Evolutionary conservation across 805 yeast genomes (phyloP).

Genomic region (Starmerella stellata): DNA sequence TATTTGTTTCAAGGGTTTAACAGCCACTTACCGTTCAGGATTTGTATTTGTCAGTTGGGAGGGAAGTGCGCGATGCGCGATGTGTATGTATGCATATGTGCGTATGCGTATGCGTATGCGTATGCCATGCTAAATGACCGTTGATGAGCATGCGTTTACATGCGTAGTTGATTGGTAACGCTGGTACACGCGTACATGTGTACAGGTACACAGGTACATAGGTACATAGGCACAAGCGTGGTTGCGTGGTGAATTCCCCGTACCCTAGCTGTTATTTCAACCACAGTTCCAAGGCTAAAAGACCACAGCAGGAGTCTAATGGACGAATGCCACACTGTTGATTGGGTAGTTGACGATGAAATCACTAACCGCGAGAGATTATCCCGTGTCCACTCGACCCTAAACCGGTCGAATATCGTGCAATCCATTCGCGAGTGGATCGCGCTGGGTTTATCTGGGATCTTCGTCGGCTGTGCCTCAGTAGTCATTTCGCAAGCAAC

Average conservation of each 20-base stretch:
- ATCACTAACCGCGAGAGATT: slow-evolving; percentile 17
- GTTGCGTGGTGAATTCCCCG: no score
- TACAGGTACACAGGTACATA: no score
- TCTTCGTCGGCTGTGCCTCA: slow-evolving; percentile 64
- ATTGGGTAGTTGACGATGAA: slow-evolving; percentile 44
- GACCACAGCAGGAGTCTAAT: background rate
- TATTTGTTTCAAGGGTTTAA: no score
- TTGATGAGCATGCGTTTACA: no score
- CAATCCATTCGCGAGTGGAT: slow-evolving; percentile 43
- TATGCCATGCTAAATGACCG: no score
- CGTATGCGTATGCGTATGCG: no score
- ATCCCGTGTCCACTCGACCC: slow-evolving; percentile 1
- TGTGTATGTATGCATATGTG: no score
- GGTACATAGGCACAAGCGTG: no score
- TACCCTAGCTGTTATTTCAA: no score
- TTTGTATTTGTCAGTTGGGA: background rate
- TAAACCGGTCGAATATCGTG: background rate
- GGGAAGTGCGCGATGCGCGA: no score
- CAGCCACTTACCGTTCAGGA: background rate
- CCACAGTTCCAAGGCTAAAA: background rate
- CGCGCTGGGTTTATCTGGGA: slow-evolving; percentile 57
- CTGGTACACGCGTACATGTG: no score
- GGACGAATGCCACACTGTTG: slow-evolving; percentile 27
- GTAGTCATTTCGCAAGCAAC: slow-evolving; percentile 66
- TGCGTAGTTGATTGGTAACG: no score